Percentiles rank a stretch among this genome's conserved stretches.
These are phyloP conservation scores for Leccinum pachyderme DNA, from an alignment of 1,284 basidiomycete genomes.

Conservation along the genomic window DNA sequence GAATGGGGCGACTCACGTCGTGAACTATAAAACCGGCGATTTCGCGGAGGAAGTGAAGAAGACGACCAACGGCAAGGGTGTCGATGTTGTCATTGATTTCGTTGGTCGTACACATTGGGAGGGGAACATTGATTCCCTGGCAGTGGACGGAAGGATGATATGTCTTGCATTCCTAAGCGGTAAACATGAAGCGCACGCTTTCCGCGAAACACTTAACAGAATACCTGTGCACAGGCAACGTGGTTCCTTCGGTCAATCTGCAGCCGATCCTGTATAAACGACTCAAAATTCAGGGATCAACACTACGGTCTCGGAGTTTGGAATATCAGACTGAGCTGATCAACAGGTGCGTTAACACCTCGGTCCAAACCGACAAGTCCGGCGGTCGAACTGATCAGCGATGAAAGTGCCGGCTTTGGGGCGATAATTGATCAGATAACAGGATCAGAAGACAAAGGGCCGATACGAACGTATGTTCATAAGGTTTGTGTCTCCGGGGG, in stretches of 20 bases:
- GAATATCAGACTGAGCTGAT: conserved; percentile 84
- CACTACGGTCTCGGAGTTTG: conserved; percentile 75
- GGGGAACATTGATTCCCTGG: conserved; percentile 77
- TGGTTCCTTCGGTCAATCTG: conserved; percentile 65
- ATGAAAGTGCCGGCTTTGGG: conserved; percentile 37
- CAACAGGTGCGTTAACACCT: conserved; percentile 49
- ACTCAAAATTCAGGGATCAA: conserved; percentile 87
- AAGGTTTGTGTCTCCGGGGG: conserved; percentile 45
- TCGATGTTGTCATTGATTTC: conserved; percentile 86
- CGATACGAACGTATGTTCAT: conserved; percentile 75
- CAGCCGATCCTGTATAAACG: conserved; percentile 80
- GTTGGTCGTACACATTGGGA: conserved; percentile 83
- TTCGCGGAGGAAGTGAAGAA: conserved; percentile 70
- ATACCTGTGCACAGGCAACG: conserved; percentile 49
- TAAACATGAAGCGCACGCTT: conserved; percentile 33
- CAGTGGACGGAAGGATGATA: conserved; percentile 77
- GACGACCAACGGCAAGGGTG: conserved; percentile 65
- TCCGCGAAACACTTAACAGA: conserved; percentile 26
- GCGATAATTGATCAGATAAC: conserved; percentile 62
- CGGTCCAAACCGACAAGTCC: conserved; percentile 13
- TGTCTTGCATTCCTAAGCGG: conserved; percentile 71
- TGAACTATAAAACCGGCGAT: conserved; percentile 86
- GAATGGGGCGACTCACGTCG: conserved; percentile 67
- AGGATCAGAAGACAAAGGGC: conserved; percentile 52
- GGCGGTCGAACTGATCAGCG: not conserved